Conservation (phyloP, 1,284 basidiomycete genomes). For the Ustilago cynodontis region DNA sequence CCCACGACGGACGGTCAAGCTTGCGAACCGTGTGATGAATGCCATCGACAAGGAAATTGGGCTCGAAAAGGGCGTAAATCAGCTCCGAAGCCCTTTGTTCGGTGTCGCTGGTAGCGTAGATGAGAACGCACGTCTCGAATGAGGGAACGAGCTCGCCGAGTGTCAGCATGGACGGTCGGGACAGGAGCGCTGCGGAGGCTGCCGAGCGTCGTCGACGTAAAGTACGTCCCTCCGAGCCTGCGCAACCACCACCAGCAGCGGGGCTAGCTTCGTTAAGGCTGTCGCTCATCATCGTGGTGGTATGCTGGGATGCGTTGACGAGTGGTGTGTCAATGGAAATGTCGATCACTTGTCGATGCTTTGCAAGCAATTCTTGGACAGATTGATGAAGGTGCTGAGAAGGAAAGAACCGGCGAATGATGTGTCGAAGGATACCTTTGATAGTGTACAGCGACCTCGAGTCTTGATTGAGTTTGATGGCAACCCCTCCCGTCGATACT, state of each 20-base stretch:
- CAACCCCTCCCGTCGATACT: neutral
- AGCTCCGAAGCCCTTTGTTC: slow-evolving; percentile 4
- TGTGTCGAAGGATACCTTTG: no score
- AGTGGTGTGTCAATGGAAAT: no score
- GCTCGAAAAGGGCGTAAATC: slow-evolving; percentile 51
- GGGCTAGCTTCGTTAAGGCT: neutral
- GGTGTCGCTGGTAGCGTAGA: slow-evolving; percentile 20
- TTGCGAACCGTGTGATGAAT: slow-evolving; percentile 8
- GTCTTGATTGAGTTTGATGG: neutral
- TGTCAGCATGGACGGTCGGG: slow-evolving; percentile 44
- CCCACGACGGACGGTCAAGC: slow-evolving; percentile 48
- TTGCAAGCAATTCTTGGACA: no score
- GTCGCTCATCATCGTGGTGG: slow-evolving; percentile 2
- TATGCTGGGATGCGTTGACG: no score
- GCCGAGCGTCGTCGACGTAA: slow-evolving; percentile 47
- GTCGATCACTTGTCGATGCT: neutral
- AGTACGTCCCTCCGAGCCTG: neutral
- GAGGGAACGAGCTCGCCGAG: slow-evolving; percentile 33
- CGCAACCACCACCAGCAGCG: neutral
- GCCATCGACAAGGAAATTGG: slow-evolving; percentile 48
- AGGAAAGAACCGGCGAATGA: no score
- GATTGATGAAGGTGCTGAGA: no score
- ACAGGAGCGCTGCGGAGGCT: slow-evolving; percentile 46
- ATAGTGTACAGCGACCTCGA: no score
- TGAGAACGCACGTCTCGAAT: slow-evolving; percentile 49